phyloP scores from a whole-genome alignment of 805 yeast species.

The Nakazawaea siamensis region DNA sequence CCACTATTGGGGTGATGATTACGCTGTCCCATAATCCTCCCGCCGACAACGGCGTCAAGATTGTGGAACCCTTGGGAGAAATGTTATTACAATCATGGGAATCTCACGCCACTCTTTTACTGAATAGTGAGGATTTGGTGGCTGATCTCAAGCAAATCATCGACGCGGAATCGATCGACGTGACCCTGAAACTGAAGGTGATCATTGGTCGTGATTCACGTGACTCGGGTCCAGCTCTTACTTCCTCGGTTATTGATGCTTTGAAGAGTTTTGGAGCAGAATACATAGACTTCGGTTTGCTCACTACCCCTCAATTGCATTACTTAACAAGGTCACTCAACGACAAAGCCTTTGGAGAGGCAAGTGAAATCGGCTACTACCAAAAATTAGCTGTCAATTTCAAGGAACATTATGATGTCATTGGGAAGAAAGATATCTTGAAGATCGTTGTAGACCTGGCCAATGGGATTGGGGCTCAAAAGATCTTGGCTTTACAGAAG shows the following conservation, averaged over 20 bases:
- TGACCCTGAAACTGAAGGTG: conserved; percentile 33
- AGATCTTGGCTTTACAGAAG: conserved; percentile 36
- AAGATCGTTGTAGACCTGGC: conserved; percentile 77
- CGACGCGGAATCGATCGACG: conserved; percentile 35
- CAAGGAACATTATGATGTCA: conserved; percentile 21
- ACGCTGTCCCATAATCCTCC: conserved; percentile 97
- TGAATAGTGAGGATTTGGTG: conserved; percentile 51
- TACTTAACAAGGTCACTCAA: conserved; percentile 71
- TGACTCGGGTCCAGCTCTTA: conserved; percentile 66
- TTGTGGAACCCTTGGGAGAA: conserved; percentile 90
- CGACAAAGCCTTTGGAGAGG: conserved; percentile 52
- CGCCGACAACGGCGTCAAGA: conserved; percentile 81
- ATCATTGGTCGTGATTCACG: conserved; percentile 85
- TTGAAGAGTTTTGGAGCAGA: conserved; percentile 38
- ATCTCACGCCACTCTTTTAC: conserved; percentile 64
- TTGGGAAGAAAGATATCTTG: conserved; percentile 11
- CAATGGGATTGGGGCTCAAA: conserved; percentile 94
- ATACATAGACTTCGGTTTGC: conserved; percentile 46
- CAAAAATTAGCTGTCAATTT: conserved; percentile 50
- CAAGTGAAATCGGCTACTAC: conserved; percentile 65
- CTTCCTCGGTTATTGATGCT: conserved; percentile 54
- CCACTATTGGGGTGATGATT: conserved; percentile 89
- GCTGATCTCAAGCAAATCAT: conserved; percentile 30
- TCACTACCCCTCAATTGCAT: conserved; percentile 94
- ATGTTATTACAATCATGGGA: conserved; percentile 89